Conservation (phyloP, 2,329 filamentous ascomycete species). For the Alternaria sp. region DNA sequence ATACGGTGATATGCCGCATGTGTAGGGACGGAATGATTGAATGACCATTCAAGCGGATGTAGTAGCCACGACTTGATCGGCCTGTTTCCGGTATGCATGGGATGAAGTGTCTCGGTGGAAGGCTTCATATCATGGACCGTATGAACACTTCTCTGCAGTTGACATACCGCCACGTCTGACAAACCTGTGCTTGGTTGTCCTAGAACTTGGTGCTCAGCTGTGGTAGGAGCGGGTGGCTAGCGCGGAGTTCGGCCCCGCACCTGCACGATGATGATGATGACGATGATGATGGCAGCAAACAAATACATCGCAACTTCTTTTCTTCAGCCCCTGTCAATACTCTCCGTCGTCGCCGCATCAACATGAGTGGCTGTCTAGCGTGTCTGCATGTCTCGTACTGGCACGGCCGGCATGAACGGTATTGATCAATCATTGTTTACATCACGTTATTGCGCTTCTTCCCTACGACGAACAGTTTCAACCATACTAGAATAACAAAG, state of each 20-base stretch:
- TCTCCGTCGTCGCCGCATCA: background rate
- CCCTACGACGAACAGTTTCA: background rate
- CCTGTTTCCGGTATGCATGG: background rate
- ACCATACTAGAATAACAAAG: background rate
- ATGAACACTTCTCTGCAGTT: background rate
- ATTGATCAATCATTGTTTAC: background rate
- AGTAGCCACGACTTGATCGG: background rate
- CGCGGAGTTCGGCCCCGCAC: background rate
- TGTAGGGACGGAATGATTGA: no score
- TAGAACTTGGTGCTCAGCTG: background rate
- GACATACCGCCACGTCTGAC: fast-evolving
- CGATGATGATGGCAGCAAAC: background rate
- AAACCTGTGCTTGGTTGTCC: background rate
- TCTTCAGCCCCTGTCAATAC: background rate
- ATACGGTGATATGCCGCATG: background rate
- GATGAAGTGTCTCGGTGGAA: background rate
- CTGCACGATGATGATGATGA: background rate
- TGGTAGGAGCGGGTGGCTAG: background rate
- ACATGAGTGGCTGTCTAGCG: background rate
- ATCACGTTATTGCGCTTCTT: background rate
- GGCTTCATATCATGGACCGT: background rate
- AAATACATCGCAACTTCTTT: background rate
- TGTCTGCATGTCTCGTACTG: no score
- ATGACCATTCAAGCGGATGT: background rate
- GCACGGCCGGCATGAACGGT: no score